A percentile compares a stretch with the other conserved stretches of the same genome.
These are phyloP conservation scores for Diaporthe vaccinii DNA, from an alignment of 2,329 filamentous ascomycete genomes.

Conservation along the genomic window DNA sequence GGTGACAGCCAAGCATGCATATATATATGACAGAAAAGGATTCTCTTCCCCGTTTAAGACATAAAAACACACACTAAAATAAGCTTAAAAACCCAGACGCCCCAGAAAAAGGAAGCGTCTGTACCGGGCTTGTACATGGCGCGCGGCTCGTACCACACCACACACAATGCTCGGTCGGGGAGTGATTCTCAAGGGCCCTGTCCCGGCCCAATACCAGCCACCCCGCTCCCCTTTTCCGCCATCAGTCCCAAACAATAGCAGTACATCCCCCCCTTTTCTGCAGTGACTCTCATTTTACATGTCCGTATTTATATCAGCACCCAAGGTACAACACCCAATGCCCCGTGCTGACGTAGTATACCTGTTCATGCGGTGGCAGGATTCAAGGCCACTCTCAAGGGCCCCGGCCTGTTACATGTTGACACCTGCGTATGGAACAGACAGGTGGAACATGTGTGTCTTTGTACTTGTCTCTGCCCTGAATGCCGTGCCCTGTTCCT, in stretches of 20 bases:
- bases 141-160: not conserved
- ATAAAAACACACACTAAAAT: slow-evolving; percentile 14
- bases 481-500: not conserved
- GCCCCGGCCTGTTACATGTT: not conserved
- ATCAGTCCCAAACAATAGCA: not conserved
- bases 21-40: not conserved
- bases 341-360: not conserved
- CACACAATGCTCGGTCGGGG: not conserved
- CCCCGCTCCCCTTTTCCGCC: not conserved
- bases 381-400: not conserved
- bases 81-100: slow-evolving; percentile 32
- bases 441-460: not conserved
- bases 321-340: not conserved
- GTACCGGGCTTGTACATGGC: not conserved
- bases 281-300: not conserved
- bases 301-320: not conserved
- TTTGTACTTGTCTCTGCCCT: not conserved
- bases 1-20: not conserved
- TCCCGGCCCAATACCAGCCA: not conserved
- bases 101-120: not conserved
- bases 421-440: not conserved
- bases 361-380: not conserved
- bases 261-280: slow-evolving; percentile 9
- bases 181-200: not conserved
- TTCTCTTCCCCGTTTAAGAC: not conserved